Base-by-base conservation (phyloP, 2,329 filamentous ascomycete genomes). In the Ophiostoma sp. region DNA sequence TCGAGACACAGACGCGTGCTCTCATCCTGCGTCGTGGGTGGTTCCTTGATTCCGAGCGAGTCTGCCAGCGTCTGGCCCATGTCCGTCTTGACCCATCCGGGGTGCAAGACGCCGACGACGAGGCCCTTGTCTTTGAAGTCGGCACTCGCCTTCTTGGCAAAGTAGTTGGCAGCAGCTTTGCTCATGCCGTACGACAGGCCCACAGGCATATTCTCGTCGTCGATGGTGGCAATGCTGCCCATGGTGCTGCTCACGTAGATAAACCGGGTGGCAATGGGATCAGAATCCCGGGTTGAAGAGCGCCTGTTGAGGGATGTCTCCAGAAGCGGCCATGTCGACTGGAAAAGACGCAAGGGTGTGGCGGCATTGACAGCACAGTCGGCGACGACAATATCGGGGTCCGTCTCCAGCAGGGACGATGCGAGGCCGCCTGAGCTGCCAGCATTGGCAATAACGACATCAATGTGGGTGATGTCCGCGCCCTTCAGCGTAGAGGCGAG, bases 371-470 rank as follows among this genome's bases (percentile, higher is more conserved):
- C 27, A 4, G 27, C 27, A 75, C 72, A 75, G 64, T 77, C 76
- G 23, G 64, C 35, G 7, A 64, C 4, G 48, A 75, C 57, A 20
- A 74, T 73, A 5, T 72, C 73, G 1, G 73, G 67, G 4, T 69
- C 48, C 3, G 74, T 76, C 13, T 68, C 67, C 10, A 74, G 62
- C 11, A 77, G 70, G 10, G 66, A 62, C 27, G 27, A 70, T 70
- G 74, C 73, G 23, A 75, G 72, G 1, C 71, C 67, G 0, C 69
- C 69, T 0, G 73, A 73, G 17, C 71, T 67, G 52, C 75, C 76
- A 0, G 77, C 77, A 62, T 78, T 78, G 71, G 76, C 76, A 35
- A 78, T 66, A 39, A 77, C 74, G 4, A 75, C 73, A 68, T 77
- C 75, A 17, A 62, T 62, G 27, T 62, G 13, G 57, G 27, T 20